Evolutionary conservation across 192 early-diverging fungal species (phyloP), one percentile per base, ranked within the genome.

Genomic region (Umbelopsis sp.): DNA sequence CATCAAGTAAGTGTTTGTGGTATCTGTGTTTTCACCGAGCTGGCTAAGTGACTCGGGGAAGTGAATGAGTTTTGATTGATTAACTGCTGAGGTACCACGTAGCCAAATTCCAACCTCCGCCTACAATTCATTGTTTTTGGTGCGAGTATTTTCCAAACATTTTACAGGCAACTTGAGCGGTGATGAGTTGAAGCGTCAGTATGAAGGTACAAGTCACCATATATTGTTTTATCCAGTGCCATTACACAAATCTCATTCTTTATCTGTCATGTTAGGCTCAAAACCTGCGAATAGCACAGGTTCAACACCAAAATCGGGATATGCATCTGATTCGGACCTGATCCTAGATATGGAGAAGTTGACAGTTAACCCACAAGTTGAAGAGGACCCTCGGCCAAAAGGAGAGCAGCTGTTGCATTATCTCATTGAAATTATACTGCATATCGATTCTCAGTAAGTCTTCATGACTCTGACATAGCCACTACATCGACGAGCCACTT

Each of bases 51-150:
- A 46, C 21, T 53, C 37, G 9, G 64, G 33, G 4, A 46, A 46
- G 46, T 18, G 22, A 9, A 21, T 69, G 1, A 52, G 44, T 16
- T 69, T 21, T 45, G 6, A 58, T 41, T 12, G 37, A 41, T 41
- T 41, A 6, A 41, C 37, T 41, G 37, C 47, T 23, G 7, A 33
- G 27, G 25, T 49, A 49, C 67, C 30, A 9, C 9, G 21, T 77
- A 91, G 91, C 45, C 81, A 80, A 61, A 87, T 91, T 77, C 79
- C 88, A 64, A 64, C 67, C 33, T 81, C 86, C 64, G 79, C 88
- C 23, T 88, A 88, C 74, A 93, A 93, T 68, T 81, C 91, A 18
- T 72, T 93, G 53, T 88, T 91, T 70, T 46, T 89, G 46, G 78
- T 88, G 6, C 81, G 89, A 44, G 67, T 89, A 8, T 88, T 91